These are phyloP conservation scores for Calonectria pseudoreteaudii DNA, from an alignment of 2,329 filamentous ascomycete genomes.

Conservation along the genomic window DNA sequence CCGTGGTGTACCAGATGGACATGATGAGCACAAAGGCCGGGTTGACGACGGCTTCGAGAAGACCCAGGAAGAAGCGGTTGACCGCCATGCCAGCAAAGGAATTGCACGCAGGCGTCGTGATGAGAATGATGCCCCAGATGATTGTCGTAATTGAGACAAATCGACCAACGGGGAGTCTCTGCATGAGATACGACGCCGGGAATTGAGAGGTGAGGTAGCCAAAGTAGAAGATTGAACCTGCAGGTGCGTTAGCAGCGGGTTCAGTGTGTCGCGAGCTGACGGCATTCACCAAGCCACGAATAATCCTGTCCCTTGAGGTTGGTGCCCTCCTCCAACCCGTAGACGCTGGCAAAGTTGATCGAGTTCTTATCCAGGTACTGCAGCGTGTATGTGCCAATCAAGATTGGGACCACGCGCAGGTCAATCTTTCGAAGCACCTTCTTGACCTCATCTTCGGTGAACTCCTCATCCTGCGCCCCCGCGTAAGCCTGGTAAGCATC, in stretches of 20 bases:
- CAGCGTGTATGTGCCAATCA: slow-evolving; percentile 15
- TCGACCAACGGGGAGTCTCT: slow-evolving; percentile 10
- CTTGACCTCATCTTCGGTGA: not conserved
- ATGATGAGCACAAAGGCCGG: slow-evolving; percentile 20
- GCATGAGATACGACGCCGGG: slow-evolving; percentile 13
- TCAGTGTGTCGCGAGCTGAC: not conserved
- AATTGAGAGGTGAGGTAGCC: slow-evolving; percentile 14
- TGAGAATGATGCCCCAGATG: slow-evolving; percentile 16
- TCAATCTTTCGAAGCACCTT: slow-evolving; percentile 19
- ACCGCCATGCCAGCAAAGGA: slow-evolving; percentile 9
- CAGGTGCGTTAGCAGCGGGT: not conserved
- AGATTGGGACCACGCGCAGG: slow-evolving; percentile 5
- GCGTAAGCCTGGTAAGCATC: slow-evolving; percentile 12
- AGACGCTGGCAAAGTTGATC: slow-evolving; percentile 19
- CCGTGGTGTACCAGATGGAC: slow-evolving; percentile 18
- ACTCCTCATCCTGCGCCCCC: slow-evolving; percentile 1
- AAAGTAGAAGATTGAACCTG: slow-evolving; percentile 20
- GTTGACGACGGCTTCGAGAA: slow-evolving; percentile 9
- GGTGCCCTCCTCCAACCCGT: slow-evolving; percentile 8
- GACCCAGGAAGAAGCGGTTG: slow-evolving; percentile 12
- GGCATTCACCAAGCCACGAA: slow-evolving; percentile 11
- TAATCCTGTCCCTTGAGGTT: slow-evolving; percentile 19
- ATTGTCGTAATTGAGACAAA: slow-evolving; percentile 13
- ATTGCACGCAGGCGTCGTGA: slow-evolving; percentile 5
- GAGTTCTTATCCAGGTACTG: slow-evolving; percentile 23